Evolutionary conservation across 169 alveolate species (phyloP), one percentile per base, ranked within the genome.

Genomic region (Prorocentrum cordatum): DNA sequence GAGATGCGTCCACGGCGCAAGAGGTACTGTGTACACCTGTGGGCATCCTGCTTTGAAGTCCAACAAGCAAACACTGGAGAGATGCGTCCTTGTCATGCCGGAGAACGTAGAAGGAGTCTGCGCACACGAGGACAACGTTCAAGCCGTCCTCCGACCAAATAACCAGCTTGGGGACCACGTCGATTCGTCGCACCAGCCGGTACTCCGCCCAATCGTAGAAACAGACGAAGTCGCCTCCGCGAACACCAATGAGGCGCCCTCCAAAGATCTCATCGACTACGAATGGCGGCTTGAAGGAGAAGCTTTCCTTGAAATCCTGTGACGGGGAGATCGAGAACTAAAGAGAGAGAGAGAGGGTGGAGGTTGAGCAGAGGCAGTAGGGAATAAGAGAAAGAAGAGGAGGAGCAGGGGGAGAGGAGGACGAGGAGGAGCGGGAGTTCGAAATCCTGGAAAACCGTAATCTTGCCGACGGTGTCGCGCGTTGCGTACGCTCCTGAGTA

Each of bases 161-260:
- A 29, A 83, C 92, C 47, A 36, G 66, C 67, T 68, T 83, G 31
- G 92, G 92, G 50, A 47, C 83, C 45, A 92, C 95, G 27, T 97
- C 99, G 66, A 92, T 91, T 62, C 92, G 93, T 70, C 91, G 92
- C 3, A 85, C 84, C 72, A 92, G 82, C 87, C 93, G 93, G 84
- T 73, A 86, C 70, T 83, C 83, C 22, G 66, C 50, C 99, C 99
- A 97, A 92, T 97, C 99, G 94, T 97, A 98, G 93, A 98, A 97
- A 75, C 96, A 95, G 42, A 97, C 92, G 83, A 94, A 96, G 70
- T 95, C 98, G 14, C 89, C 89, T 5, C 75, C 91, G 92, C 50
- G 98, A 93, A 75, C 94, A 95, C 36, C 97, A 95, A 27, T 97
- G 97, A 66, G 94, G 91, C 71, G 94, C 4, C 99, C 99, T 29